Base-by-base conservation (phyloP, 768 basidiomycete species). In the Udeniomyces megalosporus region DNA sequence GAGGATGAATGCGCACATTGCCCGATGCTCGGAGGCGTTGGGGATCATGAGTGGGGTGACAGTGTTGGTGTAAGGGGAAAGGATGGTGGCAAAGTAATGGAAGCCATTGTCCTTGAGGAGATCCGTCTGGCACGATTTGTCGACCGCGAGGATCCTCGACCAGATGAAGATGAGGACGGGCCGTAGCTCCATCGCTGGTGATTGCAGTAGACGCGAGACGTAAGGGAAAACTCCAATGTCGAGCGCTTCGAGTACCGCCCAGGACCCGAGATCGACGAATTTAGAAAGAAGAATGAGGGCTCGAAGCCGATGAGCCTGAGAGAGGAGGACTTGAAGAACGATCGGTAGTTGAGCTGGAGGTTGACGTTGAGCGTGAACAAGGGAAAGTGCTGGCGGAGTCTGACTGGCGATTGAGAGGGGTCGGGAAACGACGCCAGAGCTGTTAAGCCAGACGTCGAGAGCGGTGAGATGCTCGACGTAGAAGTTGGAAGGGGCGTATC, bases 121-220 rank as follows among this genome's bases (percentile, higher is more conserved):
- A 69, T 97, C 93, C 22, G 83, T 79, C 71, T 96, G 93, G 54
- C 93, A 93, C 5, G 84, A 81, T 1, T 84, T 83, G 72, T 96
- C 93, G n/a, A 97, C 89, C 1, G 93, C 93, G 31, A 97, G 80
- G 66, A 99, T 96, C 24, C 95, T 81, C 2, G 93, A 87, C 95
- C 95, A 97, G 63, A 99, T 97, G 76, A 96, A 99, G 66, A 97
- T 96, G 24, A 99, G 78, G 10, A 97, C 93, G 0, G 95, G 95
- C 29, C 90, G 85, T n/a, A 97, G 80, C 69, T 97, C 93, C 67
- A 84, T 84, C 1, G 91, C 88, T 0, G 91, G 89, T 0, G 93
- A 91, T 74, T 95, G 91, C 7, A 99, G 80, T 5, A 99, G 80
- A 70, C 95, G 92, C 61, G 89, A 88, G 55, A 97, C 96, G 72